Percentiles rank a stretch among this genome's conserved stretches.
These are phyloP conservation scores for Chalciporus chontae DNA, from an alignment of 768 basidiomycete species.

Conservation along the genomic window DNA sequence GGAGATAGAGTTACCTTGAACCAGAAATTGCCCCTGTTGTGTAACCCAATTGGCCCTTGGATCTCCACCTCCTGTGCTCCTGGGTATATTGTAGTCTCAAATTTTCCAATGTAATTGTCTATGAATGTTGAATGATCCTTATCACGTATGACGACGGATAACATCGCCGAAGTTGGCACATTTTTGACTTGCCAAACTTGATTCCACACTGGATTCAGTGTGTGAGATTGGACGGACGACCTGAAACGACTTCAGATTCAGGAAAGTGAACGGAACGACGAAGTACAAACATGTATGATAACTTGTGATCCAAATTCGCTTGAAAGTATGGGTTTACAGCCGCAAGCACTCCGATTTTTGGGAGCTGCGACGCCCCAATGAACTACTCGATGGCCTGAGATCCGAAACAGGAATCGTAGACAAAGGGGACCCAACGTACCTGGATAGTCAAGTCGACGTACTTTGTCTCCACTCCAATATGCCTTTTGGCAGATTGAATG, in stretches of 20 bases:
- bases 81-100: constrained; percentile 47
- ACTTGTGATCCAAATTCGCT: constrained; percentile 57
- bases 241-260: constrained; percentile 33
- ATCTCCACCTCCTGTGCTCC: constrained; percentile 69
- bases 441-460: constrained; percentile 59
- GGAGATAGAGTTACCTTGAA: constrained; percentile 46
- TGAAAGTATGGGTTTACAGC: constrained; percentile 70
- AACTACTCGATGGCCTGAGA: constrained; percentile 41
- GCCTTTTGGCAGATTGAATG: constrained; percentile 30
- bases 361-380: constrained; percentile 65
- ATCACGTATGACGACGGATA: constrained; percentile 62
- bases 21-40: constrained; percentile 61
- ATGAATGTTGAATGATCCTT: constrained; percentile 57
- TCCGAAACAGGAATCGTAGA: not conserved
- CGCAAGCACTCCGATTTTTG: constrained; percentile 65
- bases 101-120: constrained; percentile 65
- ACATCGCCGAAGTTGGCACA: constrained; percentile 58
- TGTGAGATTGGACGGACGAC: constrained; percentile 59
- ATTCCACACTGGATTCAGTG: constrained; percentile 69
- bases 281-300: constrained; percentile 60
- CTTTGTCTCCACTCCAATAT: constrained; percentile 36
- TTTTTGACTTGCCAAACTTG: constrained; percentile 72
- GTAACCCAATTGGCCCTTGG: constrained; percentile 46
- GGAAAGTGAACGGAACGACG: not conserved
- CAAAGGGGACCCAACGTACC: constrained; percentile 27